Base-by-base conservation (phyloP, 345 rosid species). In the Gossypium mustelinum region DNA sequence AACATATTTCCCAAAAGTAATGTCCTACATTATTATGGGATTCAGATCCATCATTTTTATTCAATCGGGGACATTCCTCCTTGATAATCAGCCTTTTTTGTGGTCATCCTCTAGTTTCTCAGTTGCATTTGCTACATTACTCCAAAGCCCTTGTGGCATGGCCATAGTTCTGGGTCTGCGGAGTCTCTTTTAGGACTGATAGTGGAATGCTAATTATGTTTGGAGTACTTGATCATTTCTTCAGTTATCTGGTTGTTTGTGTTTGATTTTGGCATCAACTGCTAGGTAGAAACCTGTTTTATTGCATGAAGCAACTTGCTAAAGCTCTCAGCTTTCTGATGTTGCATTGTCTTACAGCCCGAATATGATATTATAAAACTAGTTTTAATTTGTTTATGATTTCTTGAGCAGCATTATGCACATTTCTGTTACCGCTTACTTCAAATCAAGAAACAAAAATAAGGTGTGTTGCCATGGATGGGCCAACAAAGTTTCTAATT, bases 371-470 rank as follows among this genome's bases (percentile, higher is more conserved):
- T 34, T 55, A 17, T 55, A 18, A 9, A 17, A 54, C 50, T 70
- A 11, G 73, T 55, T 55, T 70, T 70, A 11, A 34, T 41, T 10
- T 70, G n/a, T 70, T 17, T 70, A 17, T 34, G 73, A 27, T 29
- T n/a, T 29, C 44, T 25, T 68, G 9, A 48, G 51, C 57, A 24
- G 13, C 44, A 50, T 16, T 27, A 54, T 70, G 47, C 50, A 39
- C 73, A 6, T 55, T 39, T 55, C 24, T 51, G 20, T 70, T 52
- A 16, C 10, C 3, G n/a, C 17, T 14, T 50, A 22, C 34, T 50
- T 16, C 3, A 24, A 25, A 24, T 68, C 72, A 24, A 50, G 58
- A 25, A 68, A 68, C 9, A 47, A 22, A 68, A 25, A 16, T 8
- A 68, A 50, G 39, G 39, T 14, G 13, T 14, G 24, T 27, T 6